Conservation (phyloP, 2,329 filamentous ascomycete genomes). For the Ophiobolus disseminans region DNA sequence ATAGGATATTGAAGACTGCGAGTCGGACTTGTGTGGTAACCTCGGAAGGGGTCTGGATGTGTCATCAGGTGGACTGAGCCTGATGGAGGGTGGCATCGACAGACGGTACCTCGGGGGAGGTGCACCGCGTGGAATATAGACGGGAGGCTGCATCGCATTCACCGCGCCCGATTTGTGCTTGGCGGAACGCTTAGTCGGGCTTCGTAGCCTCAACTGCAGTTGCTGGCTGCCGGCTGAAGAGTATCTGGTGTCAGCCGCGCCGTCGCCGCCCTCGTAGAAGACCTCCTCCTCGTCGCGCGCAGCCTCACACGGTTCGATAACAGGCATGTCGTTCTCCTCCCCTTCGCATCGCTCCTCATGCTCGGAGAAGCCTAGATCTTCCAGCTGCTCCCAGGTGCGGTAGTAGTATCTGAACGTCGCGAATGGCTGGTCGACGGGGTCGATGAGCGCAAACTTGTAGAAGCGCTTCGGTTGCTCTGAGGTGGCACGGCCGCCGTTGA, state of each 20-base stretch:
- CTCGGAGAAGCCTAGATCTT: constrained; percentile 29
- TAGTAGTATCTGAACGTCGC: constrained; percentile 54
- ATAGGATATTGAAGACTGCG: constrained; percentile 24
- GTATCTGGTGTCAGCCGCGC: not conserved
- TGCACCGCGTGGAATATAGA: constrained; percentile 24
- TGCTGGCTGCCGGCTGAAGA: not conserved
- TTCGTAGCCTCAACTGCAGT: not conserved
- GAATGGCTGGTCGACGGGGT: constrained; percentile 57
- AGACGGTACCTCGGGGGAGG: constrained; percentile 25
- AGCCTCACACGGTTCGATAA: constrained; percentile 34
- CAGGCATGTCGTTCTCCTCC: constrained; percentile 28
- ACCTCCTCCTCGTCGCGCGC: not conserved
- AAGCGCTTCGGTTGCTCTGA: constrained; percentile 51
- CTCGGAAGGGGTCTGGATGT: constrained; percentile 16
- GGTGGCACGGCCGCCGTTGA: constrained; percentile 48
- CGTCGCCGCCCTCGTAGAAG: not conserved
- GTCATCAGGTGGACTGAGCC: constrained; percentile 19
- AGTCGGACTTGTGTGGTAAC: constrained; percentile 26
- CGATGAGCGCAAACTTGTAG: constrained; percentile 59
- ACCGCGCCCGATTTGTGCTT: not conserved
- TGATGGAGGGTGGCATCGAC: constrained; percentile 34
- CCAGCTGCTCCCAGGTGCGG: constrained; percentile 39
- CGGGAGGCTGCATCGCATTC: not conserved
- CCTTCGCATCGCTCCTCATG: constrained; percentile 14
- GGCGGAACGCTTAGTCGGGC: not conserved